Percentiles rank a stretch among this genome's conserved stretches.
Evolutionary conservation across 2,329 filamentous ascomycete genomes (phyloP).

Genomic region (Beauveria pseudobassiana): DNA sequence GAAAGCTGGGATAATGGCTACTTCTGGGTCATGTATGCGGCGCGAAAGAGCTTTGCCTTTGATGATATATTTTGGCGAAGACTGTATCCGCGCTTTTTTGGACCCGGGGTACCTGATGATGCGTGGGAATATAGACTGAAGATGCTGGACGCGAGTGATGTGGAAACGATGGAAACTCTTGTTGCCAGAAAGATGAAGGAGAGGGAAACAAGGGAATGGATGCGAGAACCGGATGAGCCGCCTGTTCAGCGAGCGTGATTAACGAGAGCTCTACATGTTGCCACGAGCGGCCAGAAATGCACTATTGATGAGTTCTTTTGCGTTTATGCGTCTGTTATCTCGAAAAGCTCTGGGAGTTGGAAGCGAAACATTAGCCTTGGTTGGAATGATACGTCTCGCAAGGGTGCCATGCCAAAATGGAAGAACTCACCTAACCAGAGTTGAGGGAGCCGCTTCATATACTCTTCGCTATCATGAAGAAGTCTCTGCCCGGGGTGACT

Average conservation of each 20-base stretch:
- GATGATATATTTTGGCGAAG: background rate
- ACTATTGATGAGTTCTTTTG: background rate
- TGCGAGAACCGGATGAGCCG: background rate
- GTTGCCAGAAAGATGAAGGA: background rate
- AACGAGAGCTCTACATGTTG: background rate
- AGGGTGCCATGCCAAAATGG: too few relatives aligned
- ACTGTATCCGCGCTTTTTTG: background rate
- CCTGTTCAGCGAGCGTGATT: background rate
- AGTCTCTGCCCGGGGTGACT: too few relatives aligned
- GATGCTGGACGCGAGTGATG: background rate
- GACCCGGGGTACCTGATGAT: background rate
- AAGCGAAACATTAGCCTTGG: background rate
- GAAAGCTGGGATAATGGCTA: background rate
- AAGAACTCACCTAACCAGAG: too few relatives aligned
- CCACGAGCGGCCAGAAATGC: background rate
- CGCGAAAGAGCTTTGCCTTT: background rate
- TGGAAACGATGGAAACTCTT: background rate
- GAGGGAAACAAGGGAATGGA: background rate
- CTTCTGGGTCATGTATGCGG: background rate
- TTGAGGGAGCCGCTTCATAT: too few relatives aligned
- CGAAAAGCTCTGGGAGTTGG: background rate
- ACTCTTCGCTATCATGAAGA: too few relatives aligned
- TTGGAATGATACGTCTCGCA: background rate
- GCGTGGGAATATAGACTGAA: background rate
- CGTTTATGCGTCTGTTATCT: background rate